Evolutionary conservation across 2,329 filamentous ascomycete genomes (phyloP).

Genomic region (Colletotrichum liaoningense): DNA sequence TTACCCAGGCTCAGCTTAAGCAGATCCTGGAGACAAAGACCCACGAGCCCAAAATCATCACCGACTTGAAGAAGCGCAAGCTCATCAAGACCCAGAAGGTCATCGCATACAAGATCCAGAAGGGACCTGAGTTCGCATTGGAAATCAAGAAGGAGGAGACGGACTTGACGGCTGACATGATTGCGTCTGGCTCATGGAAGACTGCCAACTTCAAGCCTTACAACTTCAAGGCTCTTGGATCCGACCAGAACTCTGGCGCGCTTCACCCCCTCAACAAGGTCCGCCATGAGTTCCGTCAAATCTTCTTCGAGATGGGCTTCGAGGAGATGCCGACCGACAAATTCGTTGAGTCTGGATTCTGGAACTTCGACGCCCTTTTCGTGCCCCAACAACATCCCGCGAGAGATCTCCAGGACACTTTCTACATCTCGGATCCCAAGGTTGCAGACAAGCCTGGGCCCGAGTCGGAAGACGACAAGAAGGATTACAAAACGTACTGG

Average conservation of each 20-base stretch:
- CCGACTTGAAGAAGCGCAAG: slow-evolving; percentile 92
- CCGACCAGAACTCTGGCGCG: slow-evolving; percentile 70
- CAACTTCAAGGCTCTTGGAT: slow-evolving; percentile 80
- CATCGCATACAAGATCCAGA: slow-evolving; percentile 83
- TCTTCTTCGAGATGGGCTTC: slow-evolving; percentile 99
- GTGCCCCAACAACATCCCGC: slow-evolving; percentile 82
- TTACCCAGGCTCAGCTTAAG: slow-evolving; percentile 80
- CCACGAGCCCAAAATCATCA: slow-evolving; percentile 80
- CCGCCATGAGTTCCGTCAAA: slow-evolving; percentile 92
- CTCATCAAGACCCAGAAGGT: slow-evolving; percentile 86
- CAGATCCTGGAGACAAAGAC: slow-evolving; percentile 77
- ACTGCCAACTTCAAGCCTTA: slow-evolving; percentile 87
- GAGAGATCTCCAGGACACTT: slow-evolving; percentile 96
- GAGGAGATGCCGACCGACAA: slow-evolving; percentile 96
- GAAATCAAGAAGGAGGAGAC: slow-evolving; percentile 95
- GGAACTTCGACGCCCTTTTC: slow-evolving; percentile 56
- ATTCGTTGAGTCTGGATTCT: slow-evolving; percentile 97
- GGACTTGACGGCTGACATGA: slow-evolving; percentile 93
- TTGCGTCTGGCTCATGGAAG: slow-evolving; percentile 90
- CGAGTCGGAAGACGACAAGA: slow-evolving; percentile 64
- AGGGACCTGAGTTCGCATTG: slow-evolving; percentile 88
- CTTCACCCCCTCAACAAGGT: slow-evolving; percentile 89
- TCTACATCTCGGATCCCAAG: slow-evolving; percentile 94
- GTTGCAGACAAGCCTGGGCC: slow-evolving; percentile 76
- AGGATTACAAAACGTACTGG: slow-evolving; percentile 88